A percentile compares a stretch with the other conserved stretches of the same genome.
phyloP scores from a whole-genome alignment of 2,329 filamentous ascomycete genomes.

The Aureobasidium zeae region DNA sequence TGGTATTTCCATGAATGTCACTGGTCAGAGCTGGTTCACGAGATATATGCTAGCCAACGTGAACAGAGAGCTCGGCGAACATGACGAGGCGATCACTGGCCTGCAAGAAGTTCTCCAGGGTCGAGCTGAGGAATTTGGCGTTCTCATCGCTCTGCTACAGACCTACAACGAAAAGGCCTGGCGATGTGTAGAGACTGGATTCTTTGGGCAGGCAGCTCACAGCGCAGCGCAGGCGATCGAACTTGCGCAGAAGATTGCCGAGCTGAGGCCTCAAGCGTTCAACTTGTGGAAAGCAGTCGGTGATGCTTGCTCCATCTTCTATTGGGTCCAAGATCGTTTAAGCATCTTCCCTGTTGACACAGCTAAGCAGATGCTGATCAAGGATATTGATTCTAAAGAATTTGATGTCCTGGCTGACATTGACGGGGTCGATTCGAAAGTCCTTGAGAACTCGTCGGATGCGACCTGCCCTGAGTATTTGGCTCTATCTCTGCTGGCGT shows the following conservation, averaged over 20 bases:
- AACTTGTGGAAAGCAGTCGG: slow-evolving; percentile 93
- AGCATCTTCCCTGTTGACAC: slow-evolving; percentile 51
- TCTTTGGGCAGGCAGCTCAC: slow-evolving; percentile 74
- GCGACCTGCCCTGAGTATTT: slow-evolving; percentile 2
- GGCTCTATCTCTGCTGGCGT: slow-evolving; percentile 51
- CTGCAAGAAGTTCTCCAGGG: slow-evolving; percentile 64
- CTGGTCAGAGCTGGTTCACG: slow-evolving; percentile 80
- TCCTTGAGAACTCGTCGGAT: not conserved
- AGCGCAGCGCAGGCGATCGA: slow-evolving; percentile 60
- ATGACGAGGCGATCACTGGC: slow-evolving; percentile 67
- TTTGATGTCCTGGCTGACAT: slow-evolving; percentile 58
- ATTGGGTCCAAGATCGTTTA: slow-evolving; percentile 61
- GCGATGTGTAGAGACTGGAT: slow-evolving; percentile 66
- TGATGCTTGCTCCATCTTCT: slow-evolving; percentile 79
- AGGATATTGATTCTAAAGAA: slow-evolving; percentile 43
- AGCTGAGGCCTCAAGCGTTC: slow-evolving; percentile 60
- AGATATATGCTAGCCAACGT: slow-evolving; percentile 96
- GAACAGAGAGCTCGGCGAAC: slow-evolving; percentile 83
- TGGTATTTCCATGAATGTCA: slow-evolving; percentile 43
- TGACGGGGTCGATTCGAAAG: slow-evolving; percentile 48
- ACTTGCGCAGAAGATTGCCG: slow-evolving; percentile 54
- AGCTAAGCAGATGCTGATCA: slow-evolving; percentile 51
- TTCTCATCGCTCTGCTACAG: slow-evolving; percentile 78
- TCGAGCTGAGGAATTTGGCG: slow-evolving; percentile 69
- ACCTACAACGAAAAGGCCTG: slow-evolving; percentile 75